phyloP scores from a whole-genome alignment of 805 yeast genomes.

The Candida schatavii region DNA sequence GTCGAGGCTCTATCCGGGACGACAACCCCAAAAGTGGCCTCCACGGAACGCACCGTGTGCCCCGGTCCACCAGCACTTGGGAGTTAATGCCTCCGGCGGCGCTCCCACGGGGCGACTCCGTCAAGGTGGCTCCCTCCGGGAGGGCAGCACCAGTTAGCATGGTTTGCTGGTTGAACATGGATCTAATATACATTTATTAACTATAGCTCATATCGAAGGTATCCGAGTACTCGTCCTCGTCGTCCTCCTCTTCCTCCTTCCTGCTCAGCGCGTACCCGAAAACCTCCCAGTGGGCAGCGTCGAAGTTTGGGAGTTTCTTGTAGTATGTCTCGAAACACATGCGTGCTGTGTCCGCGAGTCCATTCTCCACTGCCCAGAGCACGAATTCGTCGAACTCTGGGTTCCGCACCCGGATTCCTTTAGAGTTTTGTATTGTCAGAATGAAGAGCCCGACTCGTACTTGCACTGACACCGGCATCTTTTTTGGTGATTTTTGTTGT shows the following conservation, averaged over 20 bases:
- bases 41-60: too few species aligned
- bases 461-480: background rate
- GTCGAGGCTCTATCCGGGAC: too few species aligned
- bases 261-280: background rate
- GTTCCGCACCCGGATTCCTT: background rate
- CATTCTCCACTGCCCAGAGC: background rate
- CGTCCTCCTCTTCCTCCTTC: background rate
- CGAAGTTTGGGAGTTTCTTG: background rate
- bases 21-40: too few species aligned
- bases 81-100: background rate
- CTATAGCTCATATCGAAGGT: background rate
- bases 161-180: background rate
- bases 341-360: background rate
- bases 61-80: too few species aligned
- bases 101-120: background rate
- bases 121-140: background rate
- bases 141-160: too few species aligned
- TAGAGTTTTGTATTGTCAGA: background rate
- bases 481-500: background rate
- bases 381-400: conserved; percentile 3
- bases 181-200: background rate
- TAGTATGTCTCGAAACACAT: background rate
- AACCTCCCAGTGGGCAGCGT: background rate
- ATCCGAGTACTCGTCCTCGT: background rate
- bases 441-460: background rate